phyloP scores from a whole-genome alignment of 805 yeast genomes.

The Kodamaea neixiangensis region DNA sequence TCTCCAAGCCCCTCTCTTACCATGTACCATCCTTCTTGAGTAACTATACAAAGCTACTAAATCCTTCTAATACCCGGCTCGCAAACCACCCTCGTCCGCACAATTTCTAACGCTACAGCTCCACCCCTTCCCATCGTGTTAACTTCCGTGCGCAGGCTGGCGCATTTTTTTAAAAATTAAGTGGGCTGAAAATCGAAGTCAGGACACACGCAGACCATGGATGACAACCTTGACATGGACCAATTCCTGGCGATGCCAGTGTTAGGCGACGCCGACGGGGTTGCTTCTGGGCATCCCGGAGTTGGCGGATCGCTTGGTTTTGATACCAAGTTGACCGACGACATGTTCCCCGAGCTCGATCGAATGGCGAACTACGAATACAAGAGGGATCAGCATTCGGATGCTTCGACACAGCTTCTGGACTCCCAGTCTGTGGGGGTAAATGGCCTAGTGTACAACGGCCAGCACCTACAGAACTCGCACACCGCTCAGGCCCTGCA shows the following conservation, averaged over 20 bases:
- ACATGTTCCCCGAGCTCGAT: constrained; percentile 2
- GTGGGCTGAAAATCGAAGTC: not conserved
- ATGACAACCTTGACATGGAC: constrained; percentile 8
- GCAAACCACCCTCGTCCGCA: not conserved
- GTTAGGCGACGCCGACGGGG: not conserved
- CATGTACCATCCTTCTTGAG: too few relatives aligned
- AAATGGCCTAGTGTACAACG: not conserved
- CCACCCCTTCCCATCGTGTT: not conserved
- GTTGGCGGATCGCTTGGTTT: not conserved
- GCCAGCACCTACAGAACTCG: not conserved
- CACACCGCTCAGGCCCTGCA: not conserved
- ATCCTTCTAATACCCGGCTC: not conserved
- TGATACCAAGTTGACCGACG: not conserved
- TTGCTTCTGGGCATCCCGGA: not conserved
- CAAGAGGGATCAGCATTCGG: not conserved
- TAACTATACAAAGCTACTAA: too few relatives aligned
- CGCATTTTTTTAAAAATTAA: not conserved
- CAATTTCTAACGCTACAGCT: not conserved
- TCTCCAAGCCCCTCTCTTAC: too few relatives aligned
- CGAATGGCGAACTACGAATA: not conserved
- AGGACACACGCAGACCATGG: constrained; percentile 2
- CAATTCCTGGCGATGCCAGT: constrained; percentile 7
- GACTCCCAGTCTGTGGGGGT: not conserved
- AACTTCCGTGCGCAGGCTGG: not conserved
- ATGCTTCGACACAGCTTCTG: not conserved